phyloP scores from a whole-genome alignment of 2,329 filamentous ascomycete species.

The Penicillium vulpinum region DNA sequence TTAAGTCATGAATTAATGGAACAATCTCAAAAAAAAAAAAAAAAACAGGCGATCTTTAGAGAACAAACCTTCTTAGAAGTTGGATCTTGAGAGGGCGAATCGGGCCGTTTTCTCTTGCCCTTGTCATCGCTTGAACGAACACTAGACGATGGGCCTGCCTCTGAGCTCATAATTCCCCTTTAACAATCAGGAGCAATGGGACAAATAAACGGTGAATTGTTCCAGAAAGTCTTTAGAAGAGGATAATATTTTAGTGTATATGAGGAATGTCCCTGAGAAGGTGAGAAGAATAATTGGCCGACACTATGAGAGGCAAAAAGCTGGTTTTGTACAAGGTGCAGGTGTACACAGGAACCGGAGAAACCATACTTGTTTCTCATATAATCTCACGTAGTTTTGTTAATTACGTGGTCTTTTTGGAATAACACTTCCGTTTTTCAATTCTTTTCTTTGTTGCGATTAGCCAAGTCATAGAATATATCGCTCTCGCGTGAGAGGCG shows the following conservation, averaged over 20 bases:
- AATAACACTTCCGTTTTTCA: neutral
- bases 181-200: neutral
- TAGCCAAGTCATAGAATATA: neutral
- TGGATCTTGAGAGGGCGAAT: neutral
- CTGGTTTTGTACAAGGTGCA: neutral
- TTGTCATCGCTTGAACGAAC: neutral
- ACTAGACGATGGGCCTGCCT: neutral
- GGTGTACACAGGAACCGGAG: neutral
- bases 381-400: neutral
- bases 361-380: neutral
- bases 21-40: neutral
- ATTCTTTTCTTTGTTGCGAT: too few relatives aligned
- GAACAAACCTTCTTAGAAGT: neutral
- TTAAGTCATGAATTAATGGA: neutral
- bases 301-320: neutral
- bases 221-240: too few relatives aligned
- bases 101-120: neutral
- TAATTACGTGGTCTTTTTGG: neutral
- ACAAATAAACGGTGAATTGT: neutral
- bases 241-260: fast-evolving
- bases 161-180: neutral
- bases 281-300: neutral
- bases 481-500: neutral
- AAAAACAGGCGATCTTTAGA: too few relatives aligned
- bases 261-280: too few relatives aligned